Conservation (phyloP, 331 rosid genomes). For the Quercus tomentella region DNA sequence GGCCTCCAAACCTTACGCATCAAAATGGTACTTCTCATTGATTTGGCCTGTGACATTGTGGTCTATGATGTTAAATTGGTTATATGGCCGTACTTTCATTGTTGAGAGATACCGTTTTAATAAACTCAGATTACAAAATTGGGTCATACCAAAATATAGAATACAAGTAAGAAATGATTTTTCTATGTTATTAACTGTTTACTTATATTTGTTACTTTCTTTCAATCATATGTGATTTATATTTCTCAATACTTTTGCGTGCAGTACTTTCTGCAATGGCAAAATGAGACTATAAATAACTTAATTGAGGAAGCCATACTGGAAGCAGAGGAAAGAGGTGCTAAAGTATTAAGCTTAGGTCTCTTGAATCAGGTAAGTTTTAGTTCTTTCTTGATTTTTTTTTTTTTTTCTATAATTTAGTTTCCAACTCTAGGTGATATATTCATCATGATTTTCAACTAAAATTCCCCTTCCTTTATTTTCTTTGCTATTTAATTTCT, state of each 20-base stretch:
- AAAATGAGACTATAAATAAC: slow-evolving; percentile 40
- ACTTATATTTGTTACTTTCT: too few relatives aligned
- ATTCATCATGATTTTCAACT: too few relatives aligned
- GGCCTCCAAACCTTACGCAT: slow-evolving; percentile 51
- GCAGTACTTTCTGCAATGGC: slow-evolving; percentile 53
- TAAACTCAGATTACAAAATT: slow-evolving; percentile 35
- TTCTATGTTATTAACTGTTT: not conserved
- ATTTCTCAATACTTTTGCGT: not conserved
- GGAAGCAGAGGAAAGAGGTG: slow-evolving; percentile 57
- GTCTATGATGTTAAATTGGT: not conserved
- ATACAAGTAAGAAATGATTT: slow-evolving; percentile 10
- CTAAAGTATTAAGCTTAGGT: slow-evolving; percentile 67
- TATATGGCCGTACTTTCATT: slow-evolving; percentile 31
- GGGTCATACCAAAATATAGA: slow-evolving; percentile 48
- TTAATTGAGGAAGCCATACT: slow-evolving; percentile 62
- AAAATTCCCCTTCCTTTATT: too few relatives aligned
- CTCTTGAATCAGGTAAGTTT: slow-evolving; percentile 69
- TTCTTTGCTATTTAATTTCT: too few relatives aligned
- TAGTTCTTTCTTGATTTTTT: not conserved
- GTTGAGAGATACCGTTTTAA: slow-evolving; percentile 25
- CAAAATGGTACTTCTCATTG: slow-evolving; percentile 50
- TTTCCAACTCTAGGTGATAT: not conserved
- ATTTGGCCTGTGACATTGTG: slow-evolving; percentile 67
- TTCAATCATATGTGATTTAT: not conserved
- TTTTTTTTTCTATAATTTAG: not conserved